These are phyloP conservation scores for Calonectria multiphialidica DNA, from an alignment of 2,329 filamentous ascomycete genomes.

Conservation along the genomic window DNA sequence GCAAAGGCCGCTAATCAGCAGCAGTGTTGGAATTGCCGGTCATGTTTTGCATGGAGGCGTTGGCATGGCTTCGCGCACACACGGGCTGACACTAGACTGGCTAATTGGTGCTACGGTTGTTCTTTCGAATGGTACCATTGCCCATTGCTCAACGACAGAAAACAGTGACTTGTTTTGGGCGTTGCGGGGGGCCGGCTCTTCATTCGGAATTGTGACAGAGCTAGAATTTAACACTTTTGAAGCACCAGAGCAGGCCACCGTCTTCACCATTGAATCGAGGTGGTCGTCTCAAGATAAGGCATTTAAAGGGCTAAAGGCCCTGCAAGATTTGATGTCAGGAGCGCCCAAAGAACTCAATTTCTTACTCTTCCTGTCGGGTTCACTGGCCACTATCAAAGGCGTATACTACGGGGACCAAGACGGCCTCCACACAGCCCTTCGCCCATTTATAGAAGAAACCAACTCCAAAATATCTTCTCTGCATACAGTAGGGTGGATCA, in stretches of 20 bases:
- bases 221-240: conserved; percentile 43
- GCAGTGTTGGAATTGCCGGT: conserved; percentile 43
- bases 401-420: conserved; percentile 41
- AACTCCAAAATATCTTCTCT: conserved; percentile 4
- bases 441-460: conserved; percentile 33
- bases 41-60: conserved; percentile 46
- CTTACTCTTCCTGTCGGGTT: conserved; percentile 33
- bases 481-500: conserved; percentile 40
- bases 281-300: conserved; percentile 34
- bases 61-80: conserved; percentile 41
- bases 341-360: conserved; percentile 45
- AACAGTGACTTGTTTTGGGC: conserved; percentile 46
- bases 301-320: conserved; percentile 31
- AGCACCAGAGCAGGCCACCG: conserved; percentile 30
- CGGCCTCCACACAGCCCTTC: conserved; percentile 18
- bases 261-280: conserved; percentile 28
- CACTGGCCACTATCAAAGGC: conserved; percentile 39
- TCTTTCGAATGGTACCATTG: conserved; percentile 39
- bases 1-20: conserved; percentile 8
- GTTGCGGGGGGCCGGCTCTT: conserved; percentile 45
- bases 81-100: conserved; percentile 44
- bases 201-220: conserved; percentile 46
- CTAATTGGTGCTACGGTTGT: conserved; percentile 44
- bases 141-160: conserved; percentile 34
- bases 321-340: conserved; percentile 40